phyloP scores from a whole-genome alignment of 2,329 filamentous ascomycete species.

The Ascochyta fabae region DNA sequence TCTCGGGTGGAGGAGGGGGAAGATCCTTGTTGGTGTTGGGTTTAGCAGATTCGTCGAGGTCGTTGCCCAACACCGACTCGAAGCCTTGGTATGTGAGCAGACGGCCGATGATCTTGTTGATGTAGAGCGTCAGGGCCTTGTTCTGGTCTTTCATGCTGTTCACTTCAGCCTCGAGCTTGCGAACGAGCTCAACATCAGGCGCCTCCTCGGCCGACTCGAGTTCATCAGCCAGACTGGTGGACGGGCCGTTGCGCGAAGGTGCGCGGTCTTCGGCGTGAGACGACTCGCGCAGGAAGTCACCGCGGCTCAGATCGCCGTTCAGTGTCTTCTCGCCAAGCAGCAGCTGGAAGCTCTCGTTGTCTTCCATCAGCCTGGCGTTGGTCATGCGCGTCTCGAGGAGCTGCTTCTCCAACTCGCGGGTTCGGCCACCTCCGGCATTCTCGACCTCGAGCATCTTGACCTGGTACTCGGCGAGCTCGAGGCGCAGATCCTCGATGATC shows the following conservation, averaged over 20 bases:
- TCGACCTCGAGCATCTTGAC: constrained; percentile 95
- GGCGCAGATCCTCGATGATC: constrained; percentile 86
- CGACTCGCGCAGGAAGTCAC: constrained; percentile 72
- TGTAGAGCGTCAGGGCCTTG: constrained; percentile 95
- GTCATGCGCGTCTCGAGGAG: constrained; percentile 93
- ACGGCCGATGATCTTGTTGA: constrained; percentile 98
- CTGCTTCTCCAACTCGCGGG: constrained; percentile 88
- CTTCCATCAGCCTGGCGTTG: constrained; percentile 95
- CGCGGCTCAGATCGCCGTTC: constrained; percentile 88
- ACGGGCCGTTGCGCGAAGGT: constrained; percentile 43
- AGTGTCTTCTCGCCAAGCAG: constrained; percentile 93
- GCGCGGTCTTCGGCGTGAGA: constrained; percentile 42
- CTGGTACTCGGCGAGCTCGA: constrained; percentile 93
- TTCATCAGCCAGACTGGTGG: constrained; percentile 73
- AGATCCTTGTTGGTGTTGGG: constrained; percentile 81
- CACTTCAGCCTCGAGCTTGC: constrained; percentile 78
- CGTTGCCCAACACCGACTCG: constrained; percentile 87
- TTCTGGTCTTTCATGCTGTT: constrained; percentile 88
- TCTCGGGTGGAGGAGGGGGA: constrained; percentile 63
- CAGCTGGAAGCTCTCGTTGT: constrained; percentile 97
- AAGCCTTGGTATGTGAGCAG: constrained; percentile 94
- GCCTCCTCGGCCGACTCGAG: constrained; percentile 69
- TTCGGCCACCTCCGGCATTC: constrained; percentile 84
- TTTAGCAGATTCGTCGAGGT: constrained; percentile 54
- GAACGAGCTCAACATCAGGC: constrained; percentile 57